These are phyloP conservation scores for Madurella mycetomatis DNA, from an alignment of 2,329 filamentous ascomycete species.

Conservation along the genomic window DNA sequence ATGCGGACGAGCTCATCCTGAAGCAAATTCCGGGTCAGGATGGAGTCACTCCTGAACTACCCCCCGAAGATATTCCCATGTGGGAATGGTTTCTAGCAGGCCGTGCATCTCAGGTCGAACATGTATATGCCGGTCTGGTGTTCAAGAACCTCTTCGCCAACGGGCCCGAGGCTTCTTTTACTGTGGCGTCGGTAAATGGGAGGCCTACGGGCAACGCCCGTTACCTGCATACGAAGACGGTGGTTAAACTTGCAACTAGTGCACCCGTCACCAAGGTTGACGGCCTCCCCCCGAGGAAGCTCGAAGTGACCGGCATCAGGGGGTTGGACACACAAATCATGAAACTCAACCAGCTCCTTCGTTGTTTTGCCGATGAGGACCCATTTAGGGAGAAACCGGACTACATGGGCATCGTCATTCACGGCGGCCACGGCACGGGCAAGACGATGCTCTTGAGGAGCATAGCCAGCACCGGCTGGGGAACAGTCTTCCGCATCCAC, in stretches of 20 bases:
- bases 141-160: constrained; percentile 60
- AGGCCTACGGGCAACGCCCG: constrained; percentile 41
- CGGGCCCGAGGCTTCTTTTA: constrained; percentile 58
- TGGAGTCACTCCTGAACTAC: constrained; percentile 27
- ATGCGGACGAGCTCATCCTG: constrained; percentile 56
- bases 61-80: constrained; percentile 29
- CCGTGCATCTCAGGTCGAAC: constrained; percentile 48
- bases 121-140: constrained; percentile 64
- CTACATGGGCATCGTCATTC: constrained; percentile 61
- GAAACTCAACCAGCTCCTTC: constrained; percentile 63
- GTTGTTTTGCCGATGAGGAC: constrained; percentile 45
- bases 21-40: constrained; percentile 50
- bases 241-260: constrained; percentile 32
- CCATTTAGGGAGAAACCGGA: constrained; percentile 18
- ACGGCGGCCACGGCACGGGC: constrained; percentile 79
- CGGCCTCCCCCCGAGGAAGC: constrained; percentile 27
- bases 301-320: constrained; percentile 55
- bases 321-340: constrained; percentile 62
- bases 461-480: constrained; percentile 66
- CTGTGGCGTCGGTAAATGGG: constrained; percentile 52
- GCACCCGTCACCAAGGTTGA: constrained; percentile 16
- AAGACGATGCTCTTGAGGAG: constrained; percentile 71
- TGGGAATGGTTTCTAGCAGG: constrained; percentile 38
- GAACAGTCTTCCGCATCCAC: constrained; percentile 59
- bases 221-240: constrained; percentile 26